Conservation (phyloP, 805 yeast genomes). For the Suhomyces canberraensis region DNA sequence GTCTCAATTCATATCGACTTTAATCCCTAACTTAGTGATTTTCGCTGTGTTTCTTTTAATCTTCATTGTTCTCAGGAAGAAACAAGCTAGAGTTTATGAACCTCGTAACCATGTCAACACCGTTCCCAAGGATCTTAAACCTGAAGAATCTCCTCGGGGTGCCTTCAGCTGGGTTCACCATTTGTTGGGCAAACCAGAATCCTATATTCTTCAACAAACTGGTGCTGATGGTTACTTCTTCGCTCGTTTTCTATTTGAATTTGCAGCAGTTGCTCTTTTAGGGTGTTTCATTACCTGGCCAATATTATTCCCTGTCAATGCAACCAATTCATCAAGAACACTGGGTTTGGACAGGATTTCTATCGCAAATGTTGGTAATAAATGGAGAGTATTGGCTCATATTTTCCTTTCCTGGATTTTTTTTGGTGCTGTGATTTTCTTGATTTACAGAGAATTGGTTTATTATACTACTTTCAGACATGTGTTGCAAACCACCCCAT, state of each 20-base stretch:
- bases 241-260: constrained; percentile 58
- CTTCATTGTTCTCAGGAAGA: constrained; percentile 42
- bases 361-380: constrained; percentile 58
- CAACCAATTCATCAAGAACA: constrained; percentile 57
- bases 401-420: constrained; percentile 72
- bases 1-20: constrained; percentile 48
- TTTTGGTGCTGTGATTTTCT: constrained; percentile 62
- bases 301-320: constrained; percentile 68
- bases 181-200: constrained; percentile 52
- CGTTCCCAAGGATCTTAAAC: constrained; percentile 42
- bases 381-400: constrained; percentile 69
- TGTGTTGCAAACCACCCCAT: constrained; percentile 67
- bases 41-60: constrained; percentile 38
- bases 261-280: constrained; percentile 48
- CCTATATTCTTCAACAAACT: constrained; percentile 62
- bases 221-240: constrained; percentile 79
- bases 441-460: constrained; percentile 71
- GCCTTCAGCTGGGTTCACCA: constrained; percentile 53
- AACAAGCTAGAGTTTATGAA: constrained; percentile 48
- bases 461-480: constrained; percentile 72
- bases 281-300: constrained; percentile 63
- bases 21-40: constrained; percentile 43
- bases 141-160: constrained; percentile 45
- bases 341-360: constrained; percentile 65
- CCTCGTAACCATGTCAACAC: constrained; percentile 47